phyloP scores from a whole-genome alignment of 2,329 filamentous ascomycete species.

The Diplodia scrobiculata region DNA sequence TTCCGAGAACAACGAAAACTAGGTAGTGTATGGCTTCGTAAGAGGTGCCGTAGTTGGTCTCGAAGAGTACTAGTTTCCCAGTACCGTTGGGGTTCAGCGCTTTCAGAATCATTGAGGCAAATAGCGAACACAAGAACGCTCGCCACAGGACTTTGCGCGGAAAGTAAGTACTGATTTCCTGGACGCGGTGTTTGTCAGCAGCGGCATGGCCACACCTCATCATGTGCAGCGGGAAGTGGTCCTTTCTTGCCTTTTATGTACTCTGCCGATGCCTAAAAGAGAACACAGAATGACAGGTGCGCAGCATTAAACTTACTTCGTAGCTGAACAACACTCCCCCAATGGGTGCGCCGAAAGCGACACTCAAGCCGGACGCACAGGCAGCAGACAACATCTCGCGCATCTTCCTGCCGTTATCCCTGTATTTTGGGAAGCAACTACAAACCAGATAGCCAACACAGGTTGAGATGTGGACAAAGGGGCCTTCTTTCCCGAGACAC shows the following conservation, averaged over 20 bases:
- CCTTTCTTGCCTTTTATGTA: neutral
- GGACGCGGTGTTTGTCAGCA: conserved; percentile 6
- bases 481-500: conserved; percentile 64
- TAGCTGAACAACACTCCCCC: conserved; percentile 64
- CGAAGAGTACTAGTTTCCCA: conserved; percentile 62
- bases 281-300: neutral
- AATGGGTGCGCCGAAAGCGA: conserved; percentile 65
- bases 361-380: conserved; percentile 60
- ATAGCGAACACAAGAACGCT: conserved; percentile 61
- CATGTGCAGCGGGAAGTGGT: neutral
- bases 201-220: neutral
- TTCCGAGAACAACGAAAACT: conserved; percentile 59
- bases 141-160: conserved; percentile 62
- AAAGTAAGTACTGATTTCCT: conserved; percentile 63
- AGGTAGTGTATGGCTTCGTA: conserved; percentile 60
- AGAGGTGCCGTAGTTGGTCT: conserved; percentile 61
- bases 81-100: conserved; percentile 62
- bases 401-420: conserved; percentile 60
- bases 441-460: conserved; percentile 60
- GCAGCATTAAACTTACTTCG: conserved; percentile 40
- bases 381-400: conserved; percentile 61
- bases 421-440: conserved; percentile 58
- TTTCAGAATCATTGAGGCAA: conserved; percentile 59
- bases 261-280: neutral
- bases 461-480: conserved; percentile 63